Base-by-base conservation (phyloP, 805 yeast species). In the Vanderwaltozyma polyspora region DNA sequence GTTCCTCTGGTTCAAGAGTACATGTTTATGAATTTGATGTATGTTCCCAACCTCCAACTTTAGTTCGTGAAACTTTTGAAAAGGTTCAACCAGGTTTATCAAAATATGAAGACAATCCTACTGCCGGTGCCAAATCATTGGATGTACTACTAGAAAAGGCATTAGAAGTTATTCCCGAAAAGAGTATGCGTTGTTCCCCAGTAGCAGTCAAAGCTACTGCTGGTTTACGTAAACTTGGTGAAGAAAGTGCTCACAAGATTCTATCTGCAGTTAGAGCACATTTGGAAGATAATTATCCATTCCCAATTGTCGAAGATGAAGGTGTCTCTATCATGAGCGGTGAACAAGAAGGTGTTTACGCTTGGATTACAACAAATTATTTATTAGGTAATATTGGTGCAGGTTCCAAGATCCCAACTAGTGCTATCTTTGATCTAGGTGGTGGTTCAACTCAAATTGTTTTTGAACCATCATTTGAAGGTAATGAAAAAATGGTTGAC, bases 361-460 rank as follows among this genome's bases (percentile, higher is more conserved):
- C 98, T 1, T 91, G 99, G 99, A 81, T 91, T 58, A 91, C 99
- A 19, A 78, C 95, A 33, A 91, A 91, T 64, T 91, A 78, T 58
- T 65, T 91, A 44, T 69, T 89, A 47, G 97, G 96, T 28, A 91
- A 89, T 64, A 89, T 91, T 57, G 98, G 97, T 12, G 57, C 75
- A 16, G 57, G 60, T 22, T 77, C 73, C 27, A 79, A 79, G 59
- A 57, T 63, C 18, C 86, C 94, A 21, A 91, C 98, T 10, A 94
- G 94, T 32, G 98, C 97, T 16, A 94, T 91, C 9, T 91, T 91
- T 52, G 99, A 91, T 59, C 72, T 91, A 40, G 99, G 98, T 48
- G 98, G 98, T 51, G 97, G 97, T 4, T 85, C 96, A 6, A 91
- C 99, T 11, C 98, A 93, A 64, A 86, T 91, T 63, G 99, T 91